Evolutionary conservation across 805 yeast genomes (phyloP).

Genomic region (Spathaspora girioi): DNA sequence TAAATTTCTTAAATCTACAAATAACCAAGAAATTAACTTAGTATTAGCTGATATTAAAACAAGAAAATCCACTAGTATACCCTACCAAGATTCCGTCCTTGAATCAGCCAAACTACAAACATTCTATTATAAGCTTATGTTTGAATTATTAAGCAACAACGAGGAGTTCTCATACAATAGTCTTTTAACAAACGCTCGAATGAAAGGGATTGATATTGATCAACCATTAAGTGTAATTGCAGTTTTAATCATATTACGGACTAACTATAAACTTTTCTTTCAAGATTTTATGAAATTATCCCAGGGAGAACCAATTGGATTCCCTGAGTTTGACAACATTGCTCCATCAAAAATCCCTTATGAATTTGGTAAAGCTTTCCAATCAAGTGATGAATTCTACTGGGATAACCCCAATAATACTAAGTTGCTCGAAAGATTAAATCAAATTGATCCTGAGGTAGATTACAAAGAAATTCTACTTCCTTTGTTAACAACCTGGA

Average conservation of each 20-base stretch:
- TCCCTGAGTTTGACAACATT: conserved; percentile 33
- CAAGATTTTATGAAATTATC: conserved; percentile 45
- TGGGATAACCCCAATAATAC: background rate
- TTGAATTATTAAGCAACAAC: conserved; percentile 31
- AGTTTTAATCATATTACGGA: conserved; percentile 34
- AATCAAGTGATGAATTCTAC: conserved; percentile 1
- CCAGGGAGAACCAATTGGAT: conserved; percentile 43
- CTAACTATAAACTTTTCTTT: conserved; percentile 29
- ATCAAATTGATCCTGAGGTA: conserved; percentile 13
- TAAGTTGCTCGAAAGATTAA: conserved; percentile 8
- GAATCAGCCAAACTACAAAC: conserved; percentile 56
- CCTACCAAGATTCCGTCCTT: conserved; percentile 48
- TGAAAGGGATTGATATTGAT: conserved; percentile 48
- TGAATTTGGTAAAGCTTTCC: conserved; percentile 6
- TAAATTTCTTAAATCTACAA: conserved; percentile 13
- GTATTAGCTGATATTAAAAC: conserved; percentile 57
- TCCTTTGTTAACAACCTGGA: conserved; percentile 43
- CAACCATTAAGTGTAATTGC: conserved; percentile 42
- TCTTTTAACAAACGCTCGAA: conserved; percentile 43
- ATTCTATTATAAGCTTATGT: conserved; percentile 50
- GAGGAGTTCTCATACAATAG: conserved; percentile 33
- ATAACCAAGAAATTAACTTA: conserved; percentile 6
- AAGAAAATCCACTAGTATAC: conserved; percentile 40
- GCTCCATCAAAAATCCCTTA: background rate
- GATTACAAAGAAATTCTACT: conserved; percentile 8